These are phyloP conservation scores for Coemansia brasiliensis DNA, from an alignment of 192 early-diverging fungal species.

Conservation along the genomic window DNA sequence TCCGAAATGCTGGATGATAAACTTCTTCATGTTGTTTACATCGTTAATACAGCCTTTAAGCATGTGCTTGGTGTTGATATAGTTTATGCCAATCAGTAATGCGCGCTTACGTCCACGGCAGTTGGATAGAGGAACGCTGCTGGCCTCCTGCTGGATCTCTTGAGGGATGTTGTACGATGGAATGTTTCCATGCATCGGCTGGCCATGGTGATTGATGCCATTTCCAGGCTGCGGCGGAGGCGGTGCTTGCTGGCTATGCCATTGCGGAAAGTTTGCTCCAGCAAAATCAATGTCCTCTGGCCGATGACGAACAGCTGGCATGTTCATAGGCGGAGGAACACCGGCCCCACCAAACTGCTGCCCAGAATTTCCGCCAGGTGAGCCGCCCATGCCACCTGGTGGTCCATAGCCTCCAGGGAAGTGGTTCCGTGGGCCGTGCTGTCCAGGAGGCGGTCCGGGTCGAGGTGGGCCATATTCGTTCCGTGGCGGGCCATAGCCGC, in stretches of 20 bases:
- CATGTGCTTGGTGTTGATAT: constrained; percentile 62
- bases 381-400: constrained; percentile 10
- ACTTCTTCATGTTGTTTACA: constrained; percentile 74
- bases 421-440: constrained; percentile 1
- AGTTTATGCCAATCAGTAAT: constrained; percentile 93
- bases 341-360: constrained; percentile 14
- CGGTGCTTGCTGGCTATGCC: constrained; percentile 26
- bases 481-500: constrained; percentile 12
- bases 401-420: background rate
- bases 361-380: constrained; percentile 5
- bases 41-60: constrained; percentile 84
- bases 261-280: constrained; percentile 43
- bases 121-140: constrained; percentile 50
- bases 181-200: constrained; percentile 41
- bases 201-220: constrained; percentile 16
- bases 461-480: constrained; percentile 1
- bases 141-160: constrained; percentile 51
- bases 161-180: constrained; percentile 49
- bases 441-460: constrained; percentile 4
- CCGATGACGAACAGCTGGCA: constrained; percentile 38
- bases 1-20: constrained; percentile 64
- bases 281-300: constrained; percentile 52
- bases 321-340: constrained; percentile 29
- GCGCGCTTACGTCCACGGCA: constrained; percentile 72
- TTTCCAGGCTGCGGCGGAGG: constrained; percentile 18